These are phyloP conservation scores for Xylaria multiplex DNA, from an alignment of 2,329 filamentous ascomycete species.

Conservation along the genomic window DNA sequence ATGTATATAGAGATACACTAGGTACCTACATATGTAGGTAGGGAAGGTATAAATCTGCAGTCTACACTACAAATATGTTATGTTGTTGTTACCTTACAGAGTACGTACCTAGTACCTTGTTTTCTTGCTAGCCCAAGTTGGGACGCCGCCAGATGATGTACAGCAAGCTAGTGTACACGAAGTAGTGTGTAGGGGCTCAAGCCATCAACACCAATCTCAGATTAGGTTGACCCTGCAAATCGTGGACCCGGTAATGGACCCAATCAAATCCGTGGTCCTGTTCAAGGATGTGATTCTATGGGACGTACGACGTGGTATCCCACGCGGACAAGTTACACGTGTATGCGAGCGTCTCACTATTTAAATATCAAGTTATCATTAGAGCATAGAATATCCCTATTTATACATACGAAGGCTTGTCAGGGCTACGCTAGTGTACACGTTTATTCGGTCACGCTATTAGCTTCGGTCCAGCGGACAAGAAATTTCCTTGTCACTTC, in stretches of 20 bases:
- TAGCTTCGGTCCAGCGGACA: slow-evolving; percentile 18
- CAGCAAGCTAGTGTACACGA: neutral
- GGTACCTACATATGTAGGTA: neutral
- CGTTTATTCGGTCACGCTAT: slow-evolving; percentile 5
- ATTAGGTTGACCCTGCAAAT: slow-evolving; percentile 15
- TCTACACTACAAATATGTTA: too few relatives aligned
- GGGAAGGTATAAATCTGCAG: too few relatives aligned
- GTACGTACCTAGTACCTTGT: too few relatives aligned
- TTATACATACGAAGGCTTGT: slow-evolving; percentile 3
- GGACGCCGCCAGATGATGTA: slow-evolving; percentile 26
- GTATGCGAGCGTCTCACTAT: neutral
- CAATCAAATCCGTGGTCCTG: neutral
- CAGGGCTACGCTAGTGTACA: neutral
- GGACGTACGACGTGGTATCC: slow-evolving; percentile 23
- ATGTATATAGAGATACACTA: neutral
- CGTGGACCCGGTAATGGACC: neutral
- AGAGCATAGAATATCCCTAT: neutral
- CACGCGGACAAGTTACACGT: slow-evolving; percentile 29
- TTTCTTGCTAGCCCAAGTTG: slow-evolving; percentile 6
- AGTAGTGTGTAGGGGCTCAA: neutral
- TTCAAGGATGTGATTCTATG: slow-evolving; percentile 12
- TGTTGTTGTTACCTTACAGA: too few relatives aligned
- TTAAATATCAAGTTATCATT: neutral
- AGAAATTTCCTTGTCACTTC: neutral
- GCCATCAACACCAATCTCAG: neutral